phyloP scores from a whole-genome alignment of 805 yeast species.

The Yamadazyma tumulicola region DNA sequence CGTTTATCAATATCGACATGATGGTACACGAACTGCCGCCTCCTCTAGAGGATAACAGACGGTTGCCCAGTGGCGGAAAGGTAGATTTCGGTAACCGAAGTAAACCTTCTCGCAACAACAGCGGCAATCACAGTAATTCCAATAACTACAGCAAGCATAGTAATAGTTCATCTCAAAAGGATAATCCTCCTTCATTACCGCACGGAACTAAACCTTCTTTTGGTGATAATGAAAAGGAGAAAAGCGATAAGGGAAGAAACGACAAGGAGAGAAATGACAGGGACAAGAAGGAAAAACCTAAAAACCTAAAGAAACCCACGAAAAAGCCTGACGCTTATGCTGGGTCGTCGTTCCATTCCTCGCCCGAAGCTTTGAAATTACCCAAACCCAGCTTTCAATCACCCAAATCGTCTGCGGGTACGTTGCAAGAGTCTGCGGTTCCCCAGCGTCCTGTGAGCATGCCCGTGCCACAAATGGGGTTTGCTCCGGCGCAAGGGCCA shows the following conservation, averaged over 20 bases:
- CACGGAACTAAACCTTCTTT: slow-evolving; percentile 28
- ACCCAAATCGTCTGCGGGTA: too few species aligned
- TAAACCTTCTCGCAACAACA: background rate
- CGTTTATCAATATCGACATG: slow-evolving; percentile 15
- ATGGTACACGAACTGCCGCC: slow-evolving; percentile 35
- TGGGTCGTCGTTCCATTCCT: slow-evolving; percentile 54
- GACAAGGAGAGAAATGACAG: slow-evolving; percentile 2
- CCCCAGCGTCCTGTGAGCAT: too few species aligned
- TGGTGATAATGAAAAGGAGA: slow-evolving; percentile 7
- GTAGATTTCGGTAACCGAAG: slow-evolving; percentile 25
- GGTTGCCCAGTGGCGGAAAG: slow-evolving; percentile 27
- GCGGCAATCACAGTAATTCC: background rate
- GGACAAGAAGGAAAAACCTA: slow-evolving; percentile 1
- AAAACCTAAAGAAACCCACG: slow-evolving; percentile 6
- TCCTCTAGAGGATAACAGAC: slow-evolving; percentile 14
- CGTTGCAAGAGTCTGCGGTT: too few species aligned
- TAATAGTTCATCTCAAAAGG: slow-evolving; percentile 11
- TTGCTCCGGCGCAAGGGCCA: too few species aligned
- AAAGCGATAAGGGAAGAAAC: slow-evolving; percentile 1
- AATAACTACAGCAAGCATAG: slow-evolving; percentile 1
- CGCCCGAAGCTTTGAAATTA: slow-evolving; percentile 53
- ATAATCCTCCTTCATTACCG: slow-evolving; percentile 15
- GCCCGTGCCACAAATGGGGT: too few species aligned
- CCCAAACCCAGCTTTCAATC: slow-evolving; percentile 57
- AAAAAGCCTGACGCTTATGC: slow-evolving; percentile 39